These are phyloP conservation scores for Botrytis paeoniae DNA, from an alignment of 2,329 filamentous ascomycete genomes.

Conservation along the genomic window DNA sequence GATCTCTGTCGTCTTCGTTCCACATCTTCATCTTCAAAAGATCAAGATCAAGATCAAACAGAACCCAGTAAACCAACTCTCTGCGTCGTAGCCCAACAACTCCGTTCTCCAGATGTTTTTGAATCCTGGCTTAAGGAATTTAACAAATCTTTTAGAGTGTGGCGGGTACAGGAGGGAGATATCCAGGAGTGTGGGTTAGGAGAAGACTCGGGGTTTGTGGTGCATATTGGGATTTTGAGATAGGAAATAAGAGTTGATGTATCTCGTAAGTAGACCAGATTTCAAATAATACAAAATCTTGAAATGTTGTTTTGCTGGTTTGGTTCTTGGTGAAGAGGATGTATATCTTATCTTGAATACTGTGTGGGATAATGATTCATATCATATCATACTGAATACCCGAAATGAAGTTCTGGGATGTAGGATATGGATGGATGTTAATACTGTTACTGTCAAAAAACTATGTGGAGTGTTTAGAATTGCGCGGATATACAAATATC, in stretches of 20 bases:
- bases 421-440: too few relatives aligned
- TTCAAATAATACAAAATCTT: neutral
- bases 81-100: conserved; percentile 83
- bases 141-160: conserved; percentile 63
- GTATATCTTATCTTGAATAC: neutral
- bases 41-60: conserved; percentile 7
- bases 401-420: neutral
- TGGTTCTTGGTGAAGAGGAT: too few relatives aligned
- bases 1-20: conserved; percentile 65
- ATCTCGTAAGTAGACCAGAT: neutral
- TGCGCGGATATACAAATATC: too few relatives aligned
- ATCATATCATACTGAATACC: neutral
- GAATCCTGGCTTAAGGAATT: conserved; percentile 75
- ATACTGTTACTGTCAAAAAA: too few relatives aligned
- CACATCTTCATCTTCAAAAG: neutral
- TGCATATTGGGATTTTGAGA: conserved; percentile 72
- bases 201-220: conserved; percentile 69
- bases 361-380: neutral
- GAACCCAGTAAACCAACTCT: conserved; percentile 52
- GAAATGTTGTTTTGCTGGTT: neutral
- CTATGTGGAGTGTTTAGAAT: too few relatives aligned
- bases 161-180: conserved; percentile 55
- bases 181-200: conserved; percentile 5
- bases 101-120: conserved; percentile 82
- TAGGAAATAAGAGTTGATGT: conserved; percentile 5